Evolutionary conservation across 352 stramenopile genomes (phyloP).

Genomic region (Globisporangium paroecandrum): DNA sequence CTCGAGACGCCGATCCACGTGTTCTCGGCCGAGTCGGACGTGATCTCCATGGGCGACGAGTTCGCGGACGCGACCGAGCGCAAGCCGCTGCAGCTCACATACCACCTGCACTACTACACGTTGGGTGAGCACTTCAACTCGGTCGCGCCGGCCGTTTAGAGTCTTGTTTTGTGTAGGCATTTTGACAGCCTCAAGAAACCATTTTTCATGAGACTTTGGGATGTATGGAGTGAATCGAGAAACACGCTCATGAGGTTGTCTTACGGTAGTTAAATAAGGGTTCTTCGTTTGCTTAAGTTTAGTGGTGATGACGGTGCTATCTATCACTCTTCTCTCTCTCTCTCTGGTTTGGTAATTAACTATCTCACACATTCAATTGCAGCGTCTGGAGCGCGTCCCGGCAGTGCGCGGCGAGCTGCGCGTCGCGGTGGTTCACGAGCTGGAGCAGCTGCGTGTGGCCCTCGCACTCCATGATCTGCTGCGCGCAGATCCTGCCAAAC

Average conservation of each 20-base stretch:
- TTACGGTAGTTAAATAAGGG: constrained; percentile 5
- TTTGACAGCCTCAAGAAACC: not conserved
- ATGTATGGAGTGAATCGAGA: not conserved
- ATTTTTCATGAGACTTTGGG: not conserved
- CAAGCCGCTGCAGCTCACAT: constrained; percentile 89
- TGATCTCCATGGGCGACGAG: constrained; percentile 90
- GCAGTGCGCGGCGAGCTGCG: constrained; percentile 57
- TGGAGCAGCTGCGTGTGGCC: constrained; percentile 36
- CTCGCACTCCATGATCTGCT: constrained; percentile 26
- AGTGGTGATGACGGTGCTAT: not conserved
- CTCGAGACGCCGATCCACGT: constrained; percentile 91
- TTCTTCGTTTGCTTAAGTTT: constrained; percentile 19
- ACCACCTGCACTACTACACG: constrained; percentile 98
- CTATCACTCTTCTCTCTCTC: not conserved
- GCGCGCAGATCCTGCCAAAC: constrained; percentile 49
- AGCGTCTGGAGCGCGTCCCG: constrained; percentile 38
- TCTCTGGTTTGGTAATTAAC: not conserved
- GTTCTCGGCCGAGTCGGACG: constrained; percentile 84
- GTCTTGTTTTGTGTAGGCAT: not conserved
- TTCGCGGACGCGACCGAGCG: constrained; percentile 48
- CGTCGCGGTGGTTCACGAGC: constrained; percentile 58
- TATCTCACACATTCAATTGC: constrained; percentile 22
- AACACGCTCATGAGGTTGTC: constrained; percentile 3
- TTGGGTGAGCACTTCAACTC: constrained; percentile 99
- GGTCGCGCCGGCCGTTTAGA: constrained; percentile 39